These are phyloP conservation scores for Colletotrichum noveboracense DNA, from an alignment of 2,329 filamentous ascomycete genomes.

Conservation along the genomic window DNA sequence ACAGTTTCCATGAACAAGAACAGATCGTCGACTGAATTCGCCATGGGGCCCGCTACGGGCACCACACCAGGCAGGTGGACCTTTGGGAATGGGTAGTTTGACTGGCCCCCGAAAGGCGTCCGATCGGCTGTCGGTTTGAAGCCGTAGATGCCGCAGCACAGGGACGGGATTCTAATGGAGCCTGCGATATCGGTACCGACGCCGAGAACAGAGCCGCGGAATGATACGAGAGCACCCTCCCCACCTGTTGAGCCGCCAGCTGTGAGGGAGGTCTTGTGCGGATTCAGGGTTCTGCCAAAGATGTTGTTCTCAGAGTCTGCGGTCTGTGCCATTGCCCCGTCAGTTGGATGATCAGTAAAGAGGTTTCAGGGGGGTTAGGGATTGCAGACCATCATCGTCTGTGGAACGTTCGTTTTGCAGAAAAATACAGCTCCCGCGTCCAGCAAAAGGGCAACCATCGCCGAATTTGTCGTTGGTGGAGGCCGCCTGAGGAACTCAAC, in stretches of 20 bases:
- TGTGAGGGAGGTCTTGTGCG: slow-evolving; percentile 63
- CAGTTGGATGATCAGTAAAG: too few relatives aligned
- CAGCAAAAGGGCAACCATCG: slow-evolving; percentile 62
- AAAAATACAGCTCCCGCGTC: slow-evolving; percentile 70
- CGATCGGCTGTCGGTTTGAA: slow-evolving; percentile 42
- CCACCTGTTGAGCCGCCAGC: slow-evolving; percentile 72
- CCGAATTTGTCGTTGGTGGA: slow-evolving; percentile 56
- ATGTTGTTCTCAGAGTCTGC: slow-evolving; percentile 63
- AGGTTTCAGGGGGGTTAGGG: too few relatives aligned
- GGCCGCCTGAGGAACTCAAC: slow-evolving; percentile 56
- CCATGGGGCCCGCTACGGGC: slow-evolving; percentile 47
- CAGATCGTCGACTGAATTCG: slow-evolving; percentile 43
- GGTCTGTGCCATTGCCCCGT: slow-evolving; percentile 43
- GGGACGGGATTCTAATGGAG: slow-evolving; percentile 47
- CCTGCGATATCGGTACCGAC: slow-evolving; percentile 49
- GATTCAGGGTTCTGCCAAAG: slow-evolving; percentile 60
- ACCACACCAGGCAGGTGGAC: slow-evolving; percentile 30
- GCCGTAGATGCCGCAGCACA: slow-evolving; percentile 48
- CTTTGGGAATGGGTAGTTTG: slow-evolving; percentile 1
- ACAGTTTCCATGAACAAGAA: slow-evolving; percentile 46
- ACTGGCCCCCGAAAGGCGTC: slow-evolving; percentile 26
- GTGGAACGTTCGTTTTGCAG: slow-evolving; percentile 73
- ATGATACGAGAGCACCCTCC: slow-evolving; percentile 43
- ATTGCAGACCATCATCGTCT: slow-evolving; percentile 50
- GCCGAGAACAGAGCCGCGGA: slow-evolving; percentile 45